Evolutionary conservation across 768 basidiomycete species (phyloP).

Genomic region (Pleurotus giganteus): DNA sequence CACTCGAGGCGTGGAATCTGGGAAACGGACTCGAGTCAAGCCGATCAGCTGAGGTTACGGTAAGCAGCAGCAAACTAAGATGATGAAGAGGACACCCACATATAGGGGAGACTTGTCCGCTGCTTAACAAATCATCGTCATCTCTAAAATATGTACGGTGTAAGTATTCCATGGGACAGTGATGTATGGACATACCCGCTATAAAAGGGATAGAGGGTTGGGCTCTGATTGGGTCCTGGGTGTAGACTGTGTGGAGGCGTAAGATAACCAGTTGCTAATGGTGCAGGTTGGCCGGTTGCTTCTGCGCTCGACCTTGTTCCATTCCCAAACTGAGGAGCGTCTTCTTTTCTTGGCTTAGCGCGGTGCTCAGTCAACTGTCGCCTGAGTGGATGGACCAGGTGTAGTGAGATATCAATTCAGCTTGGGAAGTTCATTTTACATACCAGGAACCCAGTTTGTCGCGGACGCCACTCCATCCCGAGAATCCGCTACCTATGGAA

Average conservation of each 20-base stretch:
- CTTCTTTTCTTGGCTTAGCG: background rate
- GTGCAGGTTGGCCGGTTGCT: background rate
- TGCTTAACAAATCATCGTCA: constrained; percentile 70
- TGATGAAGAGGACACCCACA: constrained; percentile 37
- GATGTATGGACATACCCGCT: background rate
- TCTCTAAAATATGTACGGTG: constrained; percentile 26
- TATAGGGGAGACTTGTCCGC: constrained; percentile 72
- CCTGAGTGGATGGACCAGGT: background rate
- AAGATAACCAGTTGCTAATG: constrained; percentile 2
- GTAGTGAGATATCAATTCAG: background rate
- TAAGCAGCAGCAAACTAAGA: background rate
- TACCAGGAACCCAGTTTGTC: constrained; percentile 7
- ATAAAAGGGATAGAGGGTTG: constrained; percentile 2
- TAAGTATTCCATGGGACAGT: background rate
- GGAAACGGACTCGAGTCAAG: constrained; percentile 20
- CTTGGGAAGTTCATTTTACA: background rate
- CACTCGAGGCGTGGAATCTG: constrained; percentile 5
- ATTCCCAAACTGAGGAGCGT: background rate
- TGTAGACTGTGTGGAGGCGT: background rate
- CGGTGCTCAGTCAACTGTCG: constrained; percentile 4
- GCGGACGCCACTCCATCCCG: constrained; percentile 7
- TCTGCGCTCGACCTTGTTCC: background rate
- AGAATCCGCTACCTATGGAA: constrained; percentile 6
- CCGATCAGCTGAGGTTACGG: constrained; percentile 12
- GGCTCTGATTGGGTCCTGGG: background rate